Percentiles rank a stretch among this genome's conserved stretches.
Evolutionary conservation across 192 early-diverging fungal species (phyloP).

Genomic region (Gryganskiella cystojenkinii): DNA sequence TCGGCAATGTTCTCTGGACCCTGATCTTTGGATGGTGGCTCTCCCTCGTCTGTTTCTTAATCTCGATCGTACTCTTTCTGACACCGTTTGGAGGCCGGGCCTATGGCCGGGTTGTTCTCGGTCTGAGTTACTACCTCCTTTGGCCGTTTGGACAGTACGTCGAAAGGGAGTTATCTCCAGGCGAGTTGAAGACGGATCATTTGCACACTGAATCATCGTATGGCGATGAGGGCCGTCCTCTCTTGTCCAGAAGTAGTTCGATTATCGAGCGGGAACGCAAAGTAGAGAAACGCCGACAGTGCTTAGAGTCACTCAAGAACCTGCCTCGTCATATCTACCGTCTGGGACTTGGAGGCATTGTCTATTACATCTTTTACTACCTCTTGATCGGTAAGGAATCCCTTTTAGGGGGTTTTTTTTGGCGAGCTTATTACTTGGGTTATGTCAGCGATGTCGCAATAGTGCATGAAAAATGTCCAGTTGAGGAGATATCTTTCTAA

Average conservation of each 20-base stretch:
- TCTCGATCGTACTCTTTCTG: conserved; percentile 69
- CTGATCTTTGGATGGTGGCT: conserved; percentile 94
- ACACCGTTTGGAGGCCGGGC: conserved; percentile 63
- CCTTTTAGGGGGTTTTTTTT: not conserved
- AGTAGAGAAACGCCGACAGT: not conserved
- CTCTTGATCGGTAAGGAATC: conserved; percentile 56
- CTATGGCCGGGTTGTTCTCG: conserved; percentile 76
- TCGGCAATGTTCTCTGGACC: conserved; percentile 92
- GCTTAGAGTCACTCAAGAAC: conserved; percentile 10
- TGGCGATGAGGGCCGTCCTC: conserved; percentile 43
- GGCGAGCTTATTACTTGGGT: conserved; percentile 21
- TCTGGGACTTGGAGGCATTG: conserved; percentile 56
- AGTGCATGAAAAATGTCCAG: not conserved
- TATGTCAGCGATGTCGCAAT: not conserved
- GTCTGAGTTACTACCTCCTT: conserved; percentile 86
- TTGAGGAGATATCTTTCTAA: not conserved
- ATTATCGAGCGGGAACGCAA: conserved; percentile 38
- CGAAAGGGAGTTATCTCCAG: conserved; percentile 60
- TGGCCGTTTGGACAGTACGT: conserved; percentile 98
- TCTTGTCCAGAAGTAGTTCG: conserved; percentile 39
- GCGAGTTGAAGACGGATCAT: conserved; percentile 28
- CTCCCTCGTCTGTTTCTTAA: conserved; percentile 69
- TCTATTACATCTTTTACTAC: conserved; percentile 63
- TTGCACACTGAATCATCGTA: not conserved
- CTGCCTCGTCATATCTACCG: conserved; percentile 33